Base-by-base conservation (phyloP, 306 rosid species). In the Vigna angularis region DNA sequence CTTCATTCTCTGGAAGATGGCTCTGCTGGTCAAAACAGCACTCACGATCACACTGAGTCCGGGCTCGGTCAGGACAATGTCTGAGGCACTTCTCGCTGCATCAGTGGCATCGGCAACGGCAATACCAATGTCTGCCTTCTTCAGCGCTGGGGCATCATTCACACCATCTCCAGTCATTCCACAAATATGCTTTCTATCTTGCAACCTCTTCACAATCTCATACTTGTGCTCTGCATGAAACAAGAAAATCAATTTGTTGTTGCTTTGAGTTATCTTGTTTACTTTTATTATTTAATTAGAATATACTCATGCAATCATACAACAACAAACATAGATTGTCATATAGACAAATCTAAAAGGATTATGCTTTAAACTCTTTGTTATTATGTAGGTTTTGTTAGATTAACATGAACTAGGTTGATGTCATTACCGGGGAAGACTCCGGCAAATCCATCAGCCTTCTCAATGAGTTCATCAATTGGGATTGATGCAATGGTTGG, bases 121-220 rank as follows among this genome's bases (percentile, higher is more conserved):
- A 55, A 93, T 93, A n/a, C 98, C 98, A 61, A 93, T 93, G 81
- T 93, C 98, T 40, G 98, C 98, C 67, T 73, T 93, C 91, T 91
- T 93, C 28, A 93, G 83, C 32, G 98, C 97, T 3, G 98, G 98
- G 6, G 98, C 97, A 77, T 93, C 98, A 24, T 93, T 93, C 59
- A 93, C 98, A 73, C 98, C 98, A 70, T 93, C 98, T 38, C 98
- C 98, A 26, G 98, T 93, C 97, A 93, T 93, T 58, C 98, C 97
- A 69, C 87, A 80, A 17, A 93, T 93, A 81, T 93, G 98, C 0
- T 93, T 90, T 72, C 47, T 86, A 2, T 88, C 93, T n/a, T 91
- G 98, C 70, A 93, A 70, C 84, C 80, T 93, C 86, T 86, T 93
- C 3, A 93, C 98, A 63, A 93, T 93, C 86, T 93, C 98, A 18